Conservation (phyloP, 2,329 filamentous ascomycete species). For the Pseudophaeomoniella oleicola region DNA sequence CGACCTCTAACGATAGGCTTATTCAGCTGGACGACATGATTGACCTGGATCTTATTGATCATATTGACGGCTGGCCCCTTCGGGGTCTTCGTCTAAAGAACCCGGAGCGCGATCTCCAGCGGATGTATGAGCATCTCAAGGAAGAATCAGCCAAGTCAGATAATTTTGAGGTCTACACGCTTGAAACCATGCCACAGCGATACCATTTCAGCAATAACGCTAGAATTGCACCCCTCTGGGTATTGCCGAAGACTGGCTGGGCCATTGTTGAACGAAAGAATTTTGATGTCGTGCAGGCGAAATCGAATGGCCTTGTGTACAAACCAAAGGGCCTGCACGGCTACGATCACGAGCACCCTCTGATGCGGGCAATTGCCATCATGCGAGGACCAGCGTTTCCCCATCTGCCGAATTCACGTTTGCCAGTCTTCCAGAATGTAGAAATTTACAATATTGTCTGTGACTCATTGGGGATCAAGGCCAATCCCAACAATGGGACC, state of each 20-base stretch:
- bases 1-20: constrained; percentile 64
- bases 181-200: constrained; percentile 73
- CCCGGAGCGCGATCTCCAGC: constrained; percentile 44
- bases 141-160: constrained; percentile 32
- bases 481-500: constrained; percentile 76
- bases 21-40: constrained; percentile 84
- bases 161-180: constrained; percentile 74
- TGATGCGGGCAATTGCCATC: constrained; percentile 94
- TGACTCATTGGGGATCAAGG: constrained; percentile 62
- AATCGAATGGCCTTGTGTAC: constrained; percentile 52
- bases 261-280: constrained; percentile 71
- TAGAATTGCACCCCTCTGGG: constrained; percentile 88
- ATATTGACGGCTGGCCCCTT: constrained; percentile 87
- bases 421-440: constrained; percentile 80
- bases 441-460: constrained; percentile 93
- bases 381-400: constrained; percentile 86
- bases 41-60: constrained; percentile 61
- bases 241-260: constrained; percentile 85
- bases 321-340: constrained; percentile 77
- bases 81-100: constrained; percentile 75
- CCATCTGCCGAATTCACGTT: constrained; percentile 62
- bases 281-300: constrained; percentile 57
- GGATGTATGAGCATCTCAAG: constrained; percentile 46
- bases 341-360: constrained; percentile 84
- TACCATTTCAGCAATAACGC: constrained; percentile 84